Percentiles rank a stretch among this genome's conserved stretches.
Evolutionary conservation across 768 basidiomycete genomes (phyloP).

Genomic region (Pleurotus pulmonarius): DNA sequence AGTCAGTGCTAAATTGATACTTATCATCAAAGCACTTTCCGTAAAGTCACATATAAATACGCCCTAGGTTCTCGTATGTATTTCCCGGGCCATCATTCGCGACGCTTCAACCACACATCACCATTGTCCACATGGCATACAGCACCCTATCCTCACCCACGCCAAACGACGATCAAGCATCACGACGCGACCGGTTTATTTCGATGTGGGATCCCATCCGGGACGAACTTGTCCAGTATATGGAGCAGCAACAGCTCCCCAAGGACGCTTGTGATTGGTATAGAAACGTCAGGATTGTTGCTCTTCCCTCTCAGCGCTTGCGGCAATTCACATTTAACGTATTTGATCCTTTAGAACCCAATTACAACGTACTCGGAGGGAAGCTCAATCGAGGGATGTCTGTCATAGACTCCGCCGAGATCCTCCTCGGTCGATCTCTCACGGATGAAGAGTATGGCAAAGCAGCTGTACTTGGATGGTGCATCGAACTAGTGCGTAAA

Average conservation of each 20-base stretch:
- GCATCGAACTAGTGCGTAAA: conserved; percentile 80
- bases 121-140: no score
- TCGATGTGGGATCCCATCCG: conserved; percentile 66
- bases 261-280: conserved; percentile 84
- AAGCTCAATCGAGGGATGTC: conserved; percentile 95
- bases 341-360: conserved; percentile 48
- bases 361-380: conserved; percentile 90
- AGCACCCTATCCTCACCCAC: not conserved
- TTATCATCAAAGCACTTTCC: no score
- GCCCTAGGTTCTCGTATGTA: no score
- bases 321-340: not conserved
- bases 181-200: conserved; percentile 61
- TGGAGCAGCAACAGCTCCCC: conserved; percentile 78
- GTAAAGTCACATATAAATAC: no score
- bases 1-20: no score
- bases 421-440: conserved; percentile 67
- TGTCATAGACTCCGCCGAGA: conserved; percentile 87
- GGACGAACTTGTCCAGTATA: conserved; percentile 70
- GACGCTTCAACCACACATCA: no score
- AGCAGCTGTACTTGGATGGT: conserved; percentile 89
- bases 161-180: conserved; percentile 28
- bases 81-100: no score
- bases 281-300: conserved; percentile 50
- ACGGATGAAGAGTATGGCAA: conserved; percentile 84
- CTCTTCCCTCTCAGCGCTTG: not conserved